Percentiles rank a stretch among this genome's conserved stretches.
phyloP scores from a whole-genome alignment of 2,329 filamentous ascomycete species.

The Dichotomopilus funicola region DNA sequence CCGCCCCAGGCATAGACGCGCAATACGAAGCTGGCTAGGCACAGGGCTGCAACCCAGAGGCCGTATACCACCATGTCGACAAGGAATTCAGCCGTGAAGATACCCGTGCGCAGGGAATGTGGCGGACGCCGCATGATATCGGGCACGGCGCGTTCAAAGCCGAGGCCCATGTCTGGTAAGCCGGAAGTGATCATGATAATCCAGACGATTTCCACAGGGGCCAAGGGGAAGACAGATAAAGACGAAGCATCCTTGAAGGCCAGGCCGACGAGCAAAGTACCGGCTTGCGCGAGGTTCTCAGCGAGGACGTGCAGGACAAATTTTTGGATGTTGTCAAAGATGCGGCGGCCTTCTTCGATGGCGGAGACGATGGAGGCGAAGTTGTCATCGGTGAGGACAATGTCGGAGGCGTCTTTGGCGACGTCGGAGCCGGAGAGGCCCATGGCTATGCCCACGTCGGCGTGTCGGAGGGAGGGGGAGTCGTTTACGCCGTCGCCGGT shows the following conservation, averaged over 20 bases:
- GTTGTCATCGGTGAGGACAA: conserved; percentile 83
- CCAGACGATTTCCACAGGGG: conserved; percentile 70
- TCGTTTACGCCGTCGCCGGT: conserved; percentile 73
- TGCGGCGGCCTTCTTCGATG: conserved; percentile 63
- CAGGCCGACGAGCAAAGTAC: conserved; percentile 61
- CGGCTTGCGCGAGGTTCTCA: conserved; percentile 64
- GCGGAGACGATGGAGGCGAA: conserved; percentile 73
- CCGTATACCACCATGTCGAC: conserved; percentile 64
- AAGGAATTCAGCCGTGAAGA: conserved; percentile 60
- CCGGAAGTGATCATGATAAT: conserved; percentile 69
- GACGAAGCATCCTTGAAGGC: conserved; percentile 56
- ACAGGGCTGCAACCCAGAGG: conserved; percentile 56
- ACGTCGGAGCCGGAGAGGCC: conserved; percentile 64
- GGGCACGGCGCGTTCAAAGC: conserved; percentile 61
- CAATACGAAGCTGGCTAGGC: conserved; percentile 53
- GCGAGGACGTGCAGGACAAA: conserved; percentile 62
- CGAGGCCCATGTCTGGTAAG: conserved; percentile 64
- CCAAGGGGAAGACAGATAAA: conserved; percentile 62
- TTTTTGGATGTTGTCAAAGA: conserved; percentile 71
- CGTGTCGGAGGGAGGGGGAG: conserved; percentile 63
- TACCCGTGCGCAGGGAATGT: conserved; percentile 52
- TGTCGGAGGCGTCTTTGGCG: conserved; percentile 76
- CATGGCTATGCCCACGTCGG: conserved; percentile 73
- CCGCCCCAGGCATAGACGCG: conserved; percentile 49
- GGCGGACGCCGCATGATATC: conserved; percentile 63